Base-by-base conservation (phyloP, 1,284 basidiomycete species). In the Ustilago hordei region DNA sequence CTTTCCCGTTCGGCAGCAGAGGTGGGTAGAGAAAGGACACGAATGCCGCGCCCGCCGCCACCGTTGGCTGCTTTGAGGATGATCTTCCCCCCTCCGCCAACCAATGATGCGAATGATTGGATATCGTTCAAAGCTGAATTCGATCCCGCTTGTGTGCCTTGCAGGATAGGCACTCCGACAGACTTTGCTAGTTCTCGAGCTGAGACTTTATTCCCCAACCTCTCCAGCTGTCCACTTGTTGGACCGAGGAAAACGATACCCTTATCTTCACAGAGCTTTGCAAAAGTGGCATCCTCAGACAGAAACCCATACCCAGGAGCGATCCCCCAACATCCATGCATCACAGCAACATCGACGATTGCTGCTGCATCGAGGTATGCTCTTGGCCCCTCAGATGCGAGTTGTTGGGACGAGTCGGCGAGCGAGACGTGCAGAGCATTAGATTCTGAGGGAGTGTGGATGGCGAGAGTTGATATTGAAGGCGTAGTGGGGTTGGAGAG, bases 301-400 rank as follows among this genome's bases (percentile, higher is more conserved):
- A 75, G n/a, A 28, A 75, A 75, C 1, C 73, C 73, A 28, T 75
- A 71, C 3, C 73, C 73, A 0, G 73, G 73, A 3, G 75, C 78
- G 7, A 79, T 45, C 7, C 60, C 74, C 69, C 91, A 89, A 4
- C 90, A 91, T 34, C 87, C 89, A 60, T 65, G 79, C 79, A 87
- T 86, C 4, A 86, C 84, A 61, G 86, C 86, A 75, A 89, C 89
- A 38, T 90, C 87, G 1, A 87, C 77, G 8, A 91, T 70, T 23
- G 91, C 50, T 8, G 47, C n/a, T 8, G 34, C 53, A 48, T 81
- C 70, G n/a, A 81, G 63, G 55, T 77, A 81, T 13, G 77, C 70
- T 28, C 85, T 47, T 5, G 77, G 67, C 3, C 78, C 79, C 11
- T 69, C 52, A 35, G 43, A 43, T 83, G 47, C 90, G 85, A 75